Percentiles rank a stretch among this genome's conserved stretches.
These are phyloP conservation scores for Fomitopsis betulina DNA, from an alignment of 1,284 basidiomycete species.

Conservation along the genomic window DNA sequence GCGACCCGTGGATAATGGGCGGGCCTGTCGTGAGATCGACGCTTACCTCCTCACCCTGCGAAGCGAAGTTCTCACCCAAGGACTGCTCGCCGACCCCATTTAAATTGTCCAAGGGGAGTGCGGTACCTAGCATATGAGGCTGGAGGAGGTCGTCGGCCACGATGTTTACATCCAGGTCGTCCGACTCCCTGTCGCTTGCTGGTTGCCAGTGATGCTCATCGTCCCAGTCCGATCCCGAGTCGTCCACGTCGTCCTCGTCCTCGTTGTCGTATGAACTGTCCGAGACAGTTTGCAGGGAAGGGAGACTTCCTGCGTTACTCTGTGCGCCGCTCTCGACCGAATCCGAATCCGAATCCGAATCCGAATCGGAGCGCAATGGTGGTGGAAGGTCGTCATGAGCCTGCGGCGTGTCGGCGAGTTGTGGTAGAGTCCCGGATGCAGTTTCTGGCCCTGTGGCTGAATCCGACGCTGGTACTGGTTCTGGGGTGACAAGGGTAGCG, in stretches of 20 bases:
- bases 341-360: conserved; percentile 3
- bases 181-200: background rate
- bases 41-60: background rate
- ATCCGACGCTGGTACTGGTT: background rate
- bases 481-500: background rate
- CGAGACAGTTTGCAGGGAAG: conserved; percentile 25
- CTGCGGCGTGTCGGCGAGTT: background rate
- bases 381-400: background rate
- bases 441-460: background rate
- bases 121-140: background rate
- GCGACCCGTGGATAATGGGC: background rate
- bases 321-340: conserved; percentile 11
- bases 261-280: conserved; percentile 20
- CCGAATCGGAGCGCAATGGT: conserved; percentile 2
- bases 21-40: background rate
- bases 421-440: background rate
- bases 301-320: conserved; percentile 15
- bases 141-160: background rate
- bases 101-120: background rate
- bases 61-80: background rate
- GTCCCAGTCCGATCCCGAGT: conserved; percentile 5
- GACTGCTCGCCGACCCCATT: conserved; percentile 4
- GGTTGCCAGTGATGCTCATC: background rate
- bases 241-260: conserved; percentile 9
- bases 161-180: background rate